Percentiles rank a stretch among this genome's conserved stretches.
Conservation (phyloP, 495 filamentous ascomycete genomes). For the Neurospora terricola region DNA sequence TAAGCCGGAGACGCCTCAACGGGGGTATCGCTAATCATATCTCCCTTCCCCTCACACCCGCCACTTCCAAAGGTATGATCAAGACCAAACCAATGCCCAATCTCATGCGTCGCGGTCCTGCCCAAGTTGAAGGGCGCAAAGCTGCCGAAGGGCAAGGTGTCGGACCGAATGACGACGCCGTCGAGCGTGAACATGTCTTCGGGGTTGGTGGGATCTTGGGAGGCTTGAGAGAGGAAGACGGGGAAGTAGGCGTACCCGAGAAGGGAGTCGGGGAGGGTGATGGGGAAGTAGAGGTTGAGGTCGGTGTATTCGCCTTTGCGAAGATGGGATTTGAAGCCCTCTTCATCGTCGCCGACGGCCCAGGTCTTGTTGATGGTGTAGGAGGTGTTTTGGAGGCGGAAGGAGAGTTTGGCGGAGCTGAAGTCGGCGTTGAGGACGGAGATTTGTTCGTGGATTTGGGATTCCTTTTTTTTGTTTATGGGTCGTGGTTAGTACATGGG, state of each 20-base stretch:
- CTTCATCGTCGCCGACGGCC: background rate
- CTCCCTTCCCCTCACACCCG: background rate
- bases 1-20: background rate
- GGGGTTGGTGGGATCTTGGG: background rate
- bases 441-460: constrained; percentile 1
- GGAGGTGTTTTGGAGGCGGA: background rate
- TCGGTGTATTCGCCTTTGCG: background rate
- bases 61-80: constrained; percentile 39
- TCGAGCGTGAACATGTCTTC: background rate
- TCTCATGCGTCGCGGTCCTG: constrained; percentile 43
- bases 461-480: background rate
- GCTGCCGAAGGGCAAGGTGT: constrained; percentile 14
- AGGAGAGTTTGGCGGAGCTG: background rate
- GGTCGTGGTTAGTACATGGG: background rate
- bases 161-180: background rate
- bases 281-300: background rate
- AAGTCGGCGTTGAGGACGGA: constrained; percentile 1
- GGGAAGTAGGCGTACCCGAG: constrained; percentile 31
- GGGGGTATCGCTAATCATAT: background rate
- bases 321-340: background rate
- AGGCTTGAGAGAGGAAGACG: background rate
- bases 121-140: constrained; percentile 21
- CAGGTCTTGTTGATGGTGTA: background rate
- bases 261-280: background rate
- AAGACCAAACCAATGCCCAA: constrained; percentile 45